Evolutionary conservation across 1,284 basidiomycete species (phyloP).

Genomic region (Apiotrichum brassicae): DNA sequence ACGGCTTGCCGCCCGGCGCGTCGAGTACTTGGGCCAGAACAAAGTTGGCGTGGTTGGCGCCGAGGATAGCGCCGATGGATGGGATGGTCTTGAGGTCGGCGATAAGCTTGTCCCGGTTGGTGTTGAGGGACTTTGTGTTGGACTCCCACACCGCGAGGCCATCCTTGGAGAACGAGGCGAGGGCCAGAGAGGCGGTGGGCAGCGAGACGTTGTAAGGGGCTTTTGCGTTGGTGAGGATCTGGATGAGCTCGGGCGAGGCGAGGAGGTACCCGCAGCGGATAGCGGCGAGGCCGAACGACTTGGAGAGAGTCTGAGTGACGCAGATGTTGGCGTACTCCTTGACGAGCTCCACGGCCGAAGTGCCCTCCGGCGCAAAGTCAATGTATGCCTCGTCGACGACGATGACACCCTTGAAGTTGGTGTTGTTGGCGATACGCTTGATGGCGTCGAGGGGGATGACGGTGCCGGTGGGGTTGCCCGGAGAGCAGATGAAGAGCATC

Average conservation of each 20-base stretch:
- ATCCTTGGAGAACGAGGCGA: constrained; percentile 64
- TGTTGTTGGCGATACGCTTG: constrained; percentile 68
- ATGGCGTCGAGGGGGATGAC: constrained; percentile 69
- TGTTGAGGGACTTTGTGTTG: constrained; percentile 59
- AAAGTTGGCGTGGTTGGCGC: constrained; percentile 88
- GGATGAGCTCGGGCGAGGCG: constrained; percentile 81
- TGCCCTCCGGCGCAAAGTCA: constrained; percentile 68
- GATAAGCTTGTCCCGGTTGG: constrained; percentile 57
- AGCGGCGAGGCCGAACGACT: constrained; percentile 90
- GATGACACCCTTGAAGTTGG: constrained; percentile 80
- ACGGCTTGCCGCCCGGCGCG: constrained; percentile 51
- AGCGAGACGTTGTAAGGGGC: constrained; percentile 96
- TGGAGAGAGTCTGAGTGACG: constrained; percentile 93
- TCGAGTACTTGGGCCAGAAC: constrained; percentile 72
- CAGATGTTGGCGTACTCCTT: constrained; percentile 81
- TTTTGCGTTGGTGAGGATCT: constrained; percentile 91
- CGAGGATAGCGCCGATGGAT: constrained; percentile 66
- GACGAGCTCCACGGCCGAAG: constrained; percentile 63
- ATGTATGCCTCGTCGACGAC: constrained; percentile 97
- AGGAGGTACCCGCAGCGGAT: constrained; percentile 87
- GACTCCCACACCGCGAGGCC: constrained; percentile 62
- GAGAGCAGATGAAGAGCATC: constrained; percentile 90
- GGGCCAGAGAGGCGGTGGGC: constrained; percentile 77
- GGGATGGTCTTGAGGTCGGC: constrained; percentile 38
- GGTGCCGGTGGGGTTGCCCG: constrained; percentile 95